Evolutionary conservation across 495 filamentous ascomycete species (phyloP), one percentile per base, ranked within the genome.

Genomic region (Penicillium subrubescens): DNA sequence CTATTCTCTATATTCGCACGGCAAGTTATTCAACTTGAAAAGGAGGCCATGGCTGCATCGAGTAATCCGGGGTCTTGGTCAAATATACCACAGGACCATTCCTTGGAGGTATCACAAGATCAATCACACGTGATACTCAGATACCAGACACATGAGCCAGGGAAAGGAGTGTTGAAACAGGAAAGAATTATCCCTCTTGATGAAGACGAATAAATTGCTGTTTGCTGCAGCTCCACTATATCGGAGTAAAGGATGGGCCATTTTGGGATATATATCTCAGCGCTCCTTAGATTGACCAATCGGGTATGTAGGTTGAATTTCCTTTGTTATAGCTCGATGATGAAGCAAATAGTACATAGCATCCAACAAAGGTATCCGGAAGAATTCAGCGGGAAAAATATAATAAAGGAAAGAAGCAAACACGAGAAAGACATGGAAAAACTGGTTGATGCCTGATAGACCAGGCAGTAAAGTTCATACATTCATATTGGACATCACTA

Each of bases 21-120:
- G 10, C 59, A 71, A 48, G 3, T 58, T 12, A 44, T 69, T 11
- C 34, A 62, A 7, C n/a, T 68, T n/a, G 65, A 70, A 25, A 21
- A 60, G 3, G 57, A 33, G 44, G 27, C 27, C 27, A 10, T 14
- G 23, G 35, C 54, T 10, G 37, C 7, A 23, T 57, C 54, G 4
- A 12, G 34, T 17, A 25, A 29, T 11, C 5, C 21, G 39, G 34
- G 3, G 6, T 12, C 57, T n/a, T 14, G 33, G 21, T 46, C 43
- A 46, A 37, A 44, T 5, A 48, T 63, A 4, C 25, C 25, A 2
- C 54, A 35, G 15, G 41, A 58, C 15, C 19, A 17, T n/a, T 27
- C 21, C 4, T 4, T 67, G 2, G 21, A 25, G n/a, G 19, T 67
- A 8, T 43, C 56, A 17, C 41, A 60, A 15, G 65, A 67, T 34